phyloP scores from a whole-genome alignment of 345 rosid genomes.

The Eucalyptus decipiens region DNA sequence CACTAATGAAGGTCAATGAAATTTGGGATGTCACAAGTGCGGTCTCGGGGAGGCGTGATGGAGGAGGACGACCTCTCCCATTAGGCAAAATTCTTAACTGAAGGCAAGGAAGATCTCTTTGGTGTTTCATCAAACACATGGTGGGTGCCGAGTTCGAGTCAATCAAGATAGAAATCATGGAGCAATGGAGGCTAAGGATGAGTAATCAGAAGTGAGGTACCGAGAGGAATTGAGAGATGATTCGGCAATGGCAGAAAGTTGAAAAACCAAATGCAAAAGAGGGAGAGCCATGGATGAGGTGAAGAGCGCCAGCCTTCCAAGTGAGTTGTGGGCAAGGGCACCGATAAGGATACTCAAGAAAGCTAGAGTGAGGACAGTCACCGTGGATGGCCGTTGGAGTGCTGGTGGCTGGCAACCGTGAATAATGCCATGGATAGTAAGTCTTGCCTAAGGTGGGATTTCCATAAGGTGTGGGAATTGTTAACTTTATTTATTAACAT shows the following conservation, averaged over 20 bases:
- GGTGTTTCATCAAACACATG: background rate
- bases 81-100: background rate
- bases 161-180: background rate
- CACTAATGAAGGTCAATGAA: too few species aligned
- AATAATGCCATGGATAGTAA: rapidly evolving
- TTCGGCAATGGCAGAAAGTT: background rate
- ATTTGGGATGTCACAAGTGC: too few species aligned
- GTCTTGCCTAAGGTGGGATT: background rate
- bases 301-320: background rate
- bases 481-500: too few species aligned
- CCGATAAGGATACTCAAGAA: rapidly evolving
- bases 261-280: background rate
- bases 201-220: background rate
- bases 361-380: background rate
- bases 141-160: rapidly evolving
- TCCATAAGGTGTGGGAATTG: background rate
- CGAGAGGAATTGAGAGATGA: background rate
- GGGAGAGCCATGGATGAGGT: background rate
- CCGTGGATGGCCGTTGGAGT: too few species aligned
- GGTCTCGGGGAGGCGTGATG: too few species aligned
- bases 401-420: rapidly evolving
- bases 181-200: background rate
- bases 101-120: background rate
- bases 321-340: background rate
- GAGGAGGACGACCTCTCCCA: too few species aligned